Evolutionary conservation across 1,284 basidiomycete species (phyloP), one percentile per base, ranked within the genome.

Genomic region (Earliella scabrosa): DNA sequence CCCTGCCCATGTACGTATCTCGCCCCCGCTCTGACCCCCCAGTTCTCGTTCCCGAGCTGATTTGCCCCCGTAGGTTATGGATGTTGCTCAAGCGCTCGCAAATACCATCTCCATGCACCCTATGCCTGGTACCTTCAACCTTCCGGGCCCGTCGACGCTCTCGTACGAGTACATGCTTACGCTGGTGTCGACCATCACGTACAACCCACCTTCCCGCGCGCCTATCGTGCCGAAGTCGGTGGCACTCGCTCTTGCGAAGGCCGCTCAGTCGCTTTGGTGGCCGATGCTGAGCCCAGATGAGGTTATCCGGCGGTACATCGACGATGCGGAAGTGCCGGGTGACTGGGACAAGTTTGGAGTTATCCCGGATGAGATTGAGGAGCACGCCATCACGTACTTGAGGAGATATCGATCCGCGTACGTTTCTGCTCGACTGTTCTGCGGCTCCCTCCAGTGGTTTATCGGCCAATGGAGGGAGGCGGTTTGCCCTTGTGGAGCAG

Each of bases 211-310:
- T 67, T 85, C 83, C 58, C 73, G 82, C 58, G 82, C 87, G 0
- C 88, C 93, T 10, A 85, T 86, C 43, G 71, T 98, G 36, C 96
- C 97, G 45, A 93, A 93, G 73, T 71, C 79, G 16, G 66, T 93
- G 51, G 92, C 95, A 44, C 77, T 83, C 46, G 68, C 81, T 7
- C 74, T 93, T 31, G 83, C 95, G 5, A 84, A 79, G 63, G 72
- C 82, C 27, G 83, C 87, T 40, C 92, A 98, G 75, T 71, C 76
- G 4, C 80, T 85, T 0, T 99, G 95, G 96, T 99, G 96, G 96
- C 96, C 95, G 16, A 85, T 92, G 55, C 79, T 98, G 58, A 88
- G 84, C 70, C 92, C 94, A 1, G 97, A 99, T 73, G 96, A 98
- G 75, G 88, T 99, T 26, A 82, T 85, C 66, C 81, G 97, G 67